A percentile compares a stretch with the other conserved stretches of the same genome.
These are phyloP conservation scores for Mucor indicus DNA, from an alignment of 371 early-diverging fungal species.

Conservation along the genomic window DNA sequence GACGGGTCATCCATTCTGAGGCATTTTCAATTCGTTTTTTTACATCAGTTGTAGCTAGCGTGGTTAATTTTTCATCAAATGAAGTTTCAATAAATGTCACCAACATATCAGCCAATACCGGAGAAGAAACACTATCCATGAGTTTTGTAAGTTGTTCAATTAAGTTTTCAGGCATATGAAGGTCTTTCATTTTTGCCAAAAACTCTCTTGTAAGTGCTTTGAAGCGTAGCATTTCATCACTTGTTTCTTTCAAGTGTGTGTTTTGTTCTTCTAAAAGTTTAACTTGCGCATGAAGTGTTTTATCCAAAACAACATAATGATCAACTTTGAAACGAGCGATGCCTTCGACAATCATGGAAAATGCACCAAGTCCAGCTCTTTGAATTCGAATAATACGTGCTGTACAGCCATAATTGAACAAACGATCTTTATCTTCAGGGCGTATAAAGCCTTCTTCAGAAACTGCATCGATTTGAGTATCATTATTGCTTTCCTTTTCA, in stretches of 20 bases:
- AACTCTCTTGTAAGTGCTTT: slow-evolving; percentile 58
- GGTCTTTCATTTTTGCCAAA: slow-evolving; percentile 56
- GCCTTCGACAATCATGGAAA: slow-evolving; percentile 40
- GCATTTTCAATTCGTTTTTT: slow-evolving; percentile 55
- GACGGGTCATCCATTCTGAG: slow-evolving; percentile 61
- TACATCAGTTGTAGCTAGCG: slow-evolving; percentile 57
- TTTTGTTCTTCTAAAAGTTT: slow-evolving; percentile 9
- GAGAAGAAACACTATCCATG: slow-evolving; percentile 57
- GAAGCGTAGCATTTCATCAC: too few relatives aligned
- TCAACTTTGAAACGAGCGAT: slow-evolving; percentile 32
- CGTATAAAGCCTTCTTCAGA: slow-evolving; percentile 12
- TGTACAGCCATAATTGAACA: slow-evolving; percentile 38
- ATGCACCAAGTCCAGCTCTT: slow-evolving; percentile 34
- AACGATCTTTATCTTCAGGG: slow-evolving; percentile 17
- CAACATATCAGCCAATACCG: slow-evolving; percentile 68
- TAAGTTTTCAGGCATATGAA: slow-evolving; percentile 63
- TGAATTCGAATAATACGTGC: slow-evolving; percentile 41
- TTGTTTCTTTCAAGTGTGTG: too few relatives aligned
- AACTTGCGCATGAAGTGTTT: slow-evolving; percentile 12
- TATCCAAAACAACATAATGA: slow-evolving; percentile 1
- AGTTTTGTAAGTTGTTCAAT: slow-evolving; percentile 61
- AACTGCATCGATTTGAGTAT: background rate
- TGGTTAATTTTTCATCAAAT: slow-evolving; percentile 64
- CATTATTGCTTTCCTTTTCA: background rate
- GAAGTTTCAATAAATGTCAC: slow-evolving; percentile 68